These are phyloP conservation scores for Globisporangium mamillatum DNA, from an alignment of 352 stramenopile genomes.

Conservation along the genomic window DNA sequence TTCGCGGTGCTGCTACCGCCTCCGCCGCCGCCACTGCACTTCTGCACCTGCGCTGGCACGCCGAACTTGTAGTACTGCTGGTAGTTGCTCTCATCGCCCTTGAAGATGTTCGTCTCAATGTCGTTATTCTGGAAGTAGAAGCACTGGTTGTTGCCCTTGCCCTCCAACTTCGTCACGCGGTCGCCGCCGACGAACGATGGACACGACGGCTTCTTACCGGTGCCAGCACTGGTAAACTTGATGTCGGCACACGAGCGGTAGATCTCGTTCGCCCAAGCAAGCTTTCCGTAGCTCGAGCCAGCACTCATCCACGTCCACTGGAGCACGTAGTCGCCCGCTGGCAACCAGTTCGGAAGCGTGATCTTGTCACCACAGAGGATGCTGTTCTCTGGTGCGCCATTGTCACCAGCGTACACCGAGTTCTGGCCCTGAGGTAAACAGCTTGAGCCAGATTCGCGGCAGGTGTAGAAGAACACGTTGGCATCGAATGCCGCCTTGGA, in stretches of 20 bases:
- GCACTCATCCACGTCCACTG: slow-evolving; percentile 54
- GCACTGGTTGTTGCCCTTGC: slow-evolving; percentile 33
- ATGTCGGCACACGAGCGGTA: slow-evolving; percentile 54
- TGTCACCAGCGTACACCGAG: slow-evolving; percentile 24
- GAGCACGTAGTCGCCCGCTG: slow-evolving; percentile 52
- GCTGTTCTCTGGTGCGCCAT: slow-evolving; percentile 1
- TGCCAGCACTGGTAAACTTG: no score
- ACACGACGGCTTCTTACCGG: slow-evolving; percentile 30
- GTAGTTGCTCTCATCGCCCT: slow-evolving; percentile 31
- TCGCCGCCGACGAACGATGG: slow-evolving; percentile 51
- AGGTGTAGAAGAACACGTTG: slow-evolving; percentile 29
- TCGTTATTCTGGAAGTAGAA: slow-evolving; percentile 62
- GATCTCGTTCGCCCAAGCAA: slow-evolving; percentile 36
- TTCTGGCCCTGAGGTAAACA: slow-evolving; percentile 19
- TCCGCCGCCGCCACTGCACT: slow-evolving; percentile 32
- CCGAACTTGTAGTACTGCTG: slow-evolving; percentile 48
- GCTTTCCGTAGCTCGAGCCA: slow-evolving; percentile 47
- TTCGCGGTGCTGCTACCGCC: no score
- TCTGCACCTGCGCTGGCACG: slow-evolving; percentile 39
- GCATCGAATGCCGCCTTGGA: slow-evolving; percentile 18
- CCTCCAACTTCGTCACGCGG: slow-evolving; percentile 44
- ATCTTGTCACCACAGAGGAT: slow-evolving; percentile 48
- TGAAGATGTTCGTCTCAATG: slow-evolving; percentile 32
- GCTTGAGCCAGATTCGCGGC: slow-evolving; percentile 23
- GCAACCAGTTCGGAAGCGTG: slow-evolving; percentile 43